These are phyloP conservation scores for Ormosia semicastrata DNA, from an alignment of 306 rosid genomes.

Conservation along the genomic window DNA sequence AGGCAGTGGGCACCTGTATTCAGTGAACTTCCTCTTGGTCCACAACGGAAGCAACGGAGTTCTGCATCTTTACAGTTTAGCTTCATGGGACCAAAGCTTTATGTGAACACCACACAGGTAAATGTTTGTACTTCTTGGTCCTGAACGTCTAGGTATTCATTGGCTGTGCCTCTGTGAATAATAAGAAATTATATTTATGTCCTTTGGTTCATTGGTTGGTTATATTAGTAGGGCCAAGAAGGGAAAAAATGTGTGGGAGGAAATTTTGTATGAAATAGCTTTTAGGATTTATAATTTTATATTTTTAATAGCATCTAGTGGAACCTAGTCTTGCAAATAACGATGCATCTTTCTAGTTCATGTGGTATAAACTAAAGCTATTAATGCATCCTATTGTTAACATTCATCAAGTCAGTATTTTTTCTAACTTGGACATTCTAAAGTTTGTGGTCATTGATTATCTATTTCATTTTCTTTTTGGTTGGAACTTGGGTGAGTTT, in stretches of 20 bases:
- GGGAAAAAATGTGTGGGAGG: not conserved
- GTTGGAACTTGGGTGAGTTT: not conserved
- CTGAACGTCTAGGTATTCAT: constrained; percentile 2
- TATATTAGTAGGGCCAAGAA: not conserved
- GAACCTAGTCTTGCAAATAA: constrained; percentile 11
- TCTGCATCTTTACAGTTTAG: constrained; percentile 87
- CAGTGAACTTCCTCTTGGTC: constrained; percentile 98
- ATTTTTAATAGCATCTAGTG: constrained; percentile 17
- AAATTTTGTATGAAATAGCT: not conserved
- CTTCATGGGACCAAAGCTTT: constrained; percentile 91
- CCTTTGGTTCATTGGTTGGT: not conserved
- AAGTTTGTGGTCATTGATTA: not conserved
- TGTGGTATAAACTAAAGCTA: not conserved
- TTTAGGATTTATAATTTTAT: not conserved
- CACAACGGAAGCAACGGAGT: constrained; percentile 78
- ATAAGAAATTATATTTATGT: not conserved
- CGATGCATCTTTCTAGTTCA: constrained; percentile 18
- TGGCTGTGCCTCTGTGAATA: constrained; percentile 17
- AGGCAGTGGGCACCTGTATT: constrained; percentile 99
- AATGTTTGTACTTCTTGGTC: constrained; percentile 20
- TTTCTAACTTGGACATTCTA: not conserved
- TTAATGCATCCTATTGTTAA: not conserved
- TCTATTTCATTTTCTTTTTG: constrained; percentile 16
- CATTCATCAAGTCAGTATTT: not conserved
- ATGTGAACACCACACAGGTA: constrained; percentile 79